Conservation (phyloP, 2,329 filamentous ascomycete genomes). For the Phaeoacremonium minimum region DNA sequence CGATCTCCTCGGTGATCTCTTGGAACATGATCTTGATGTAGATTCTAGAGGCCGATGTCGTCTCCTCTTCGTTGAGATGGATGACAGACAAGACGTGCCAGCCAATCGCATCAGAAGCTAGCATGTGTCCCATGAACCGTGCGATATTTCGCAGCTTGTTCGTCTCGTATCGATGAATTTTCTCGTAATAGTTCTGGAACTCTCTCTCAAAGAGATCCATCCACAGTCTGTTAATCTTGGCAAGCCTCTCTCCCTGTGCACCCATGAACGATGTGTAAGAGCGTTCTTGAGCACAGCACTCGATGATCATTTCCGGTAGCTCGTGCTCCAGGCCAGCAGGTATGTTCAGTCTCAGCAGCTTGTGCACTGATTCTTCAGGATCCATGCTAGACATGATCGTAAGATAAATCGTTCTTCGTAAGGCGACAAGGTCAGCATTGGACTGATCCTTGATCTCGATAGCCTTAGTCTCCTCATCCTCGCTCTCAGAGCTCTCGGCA, state of each 20-base stretch:
- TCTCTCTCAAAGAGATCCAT: conserved; percentile 85
- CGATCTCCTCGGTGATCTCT: conserved; percentile 81
- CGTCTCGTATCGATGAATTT: conserved; percentile 94
- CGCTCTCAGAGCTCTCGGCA: conserved; percentile 67
- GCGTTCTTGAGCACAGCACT: conserved; percentile 93
- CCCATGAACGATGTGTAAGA: conserved; percentile 98
- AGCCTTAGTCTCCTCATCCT: conserved; percentile 73
- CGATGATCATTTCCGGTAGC: conserved; percentile 92
- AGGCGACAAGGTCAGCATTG: conserved; percentile 90
- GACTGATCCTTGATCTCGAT: conserved; percentile 98
- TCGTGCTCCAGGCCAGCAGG: conserved; percentile 84
- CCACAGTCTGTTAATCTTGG: conserved; percentile 94
- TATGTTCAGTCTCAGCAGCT: conserved; percentile 89
- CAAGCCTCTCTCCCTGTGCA: conserved; percentile 88
- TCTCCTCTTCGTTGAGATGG: conserved; percentile 93
- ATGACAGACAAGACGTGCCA: conserved; percentile 87
- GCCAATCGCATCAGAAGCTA: conserved; percentile 82
- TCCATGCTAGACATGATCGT: conserved; percentile 97
- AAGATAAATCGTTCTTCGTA: conserved; percentile 91
- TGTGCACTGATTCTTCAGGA: conserved; percentile 95
- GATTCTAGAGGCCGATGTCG: conserved; percentile 92
- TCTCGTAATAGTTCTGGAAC: conserved; percentile 93
- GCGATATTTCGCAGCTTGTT: conserved; percentile 94
- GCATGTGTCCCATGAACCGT: conserved; percentile 87
- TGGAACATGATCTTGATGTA: conserved; percentile 98